A percentile compares a stretch with the other conserved stretches of the same genome.
These are phyloP conservation scores for Aureobasidium sp. DNA, from an alignment of 2,329 filamentous ascomycete genomes.

Conservation along the genomic window DNA sequence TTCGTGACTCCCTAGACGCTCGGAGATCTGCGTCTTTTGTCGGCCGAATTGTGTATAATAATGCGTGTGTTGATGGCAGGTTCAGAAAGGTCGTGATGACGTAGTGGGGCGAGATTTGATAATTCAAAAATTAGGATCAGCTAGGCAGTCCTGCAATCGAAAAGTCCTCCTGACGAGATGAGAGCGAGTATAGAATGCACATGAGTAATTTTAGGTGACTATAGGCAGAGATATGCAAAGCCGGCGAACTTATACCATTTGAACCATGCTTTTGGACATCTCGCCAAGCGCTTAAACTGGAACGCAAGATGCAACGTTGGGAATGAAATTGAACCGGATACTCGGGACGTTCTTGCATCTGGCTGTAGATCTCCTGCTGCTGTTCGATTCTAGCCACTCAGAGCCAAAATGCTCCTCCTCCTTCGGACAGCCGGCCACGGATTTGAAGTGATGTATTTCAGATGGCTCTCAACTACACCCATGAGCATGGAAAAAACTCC, in stretches of 20 bases:
- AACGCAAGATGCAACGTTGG: no score
- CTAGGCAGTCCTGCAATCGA: neutral
- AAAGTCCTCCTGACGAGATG: neutral
- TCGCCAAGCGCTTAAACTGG: neutral
- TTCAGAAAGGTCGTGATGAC: neutral
- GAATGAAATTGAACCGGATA: neutral
- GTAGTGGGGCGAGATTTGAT: neutral
- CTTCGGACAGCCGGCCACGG: neutral
- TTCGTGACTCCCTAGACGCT: neutral
- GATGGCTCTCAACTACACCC: no score
- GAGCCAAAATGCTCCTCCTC: neutral
- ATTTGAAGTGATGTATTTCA: no score
- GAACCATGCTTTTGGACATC: neutral
- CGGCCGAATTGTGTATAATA: neutral
- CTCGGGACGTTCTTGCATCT: neutral
- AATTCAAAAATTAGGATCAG: neutral
- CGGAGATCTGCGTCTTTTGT: neutral
- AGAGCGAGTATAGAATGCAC: neutral
- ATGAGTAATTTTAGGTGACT: no score
- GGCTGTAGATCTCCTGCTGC: neutral
- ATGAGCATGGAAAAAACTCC: no score
- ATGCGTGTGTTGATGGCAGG: no score
- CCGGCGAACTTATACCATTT: neutral
- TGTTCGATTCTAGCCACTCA: neutral
- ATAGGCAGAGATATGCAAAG: neutral